These are phyloP conservation scores for Nepenthes mirabilis DNA, from an alignment of 148 eudicot genomes.

Conservation along the genomic window DNA sequence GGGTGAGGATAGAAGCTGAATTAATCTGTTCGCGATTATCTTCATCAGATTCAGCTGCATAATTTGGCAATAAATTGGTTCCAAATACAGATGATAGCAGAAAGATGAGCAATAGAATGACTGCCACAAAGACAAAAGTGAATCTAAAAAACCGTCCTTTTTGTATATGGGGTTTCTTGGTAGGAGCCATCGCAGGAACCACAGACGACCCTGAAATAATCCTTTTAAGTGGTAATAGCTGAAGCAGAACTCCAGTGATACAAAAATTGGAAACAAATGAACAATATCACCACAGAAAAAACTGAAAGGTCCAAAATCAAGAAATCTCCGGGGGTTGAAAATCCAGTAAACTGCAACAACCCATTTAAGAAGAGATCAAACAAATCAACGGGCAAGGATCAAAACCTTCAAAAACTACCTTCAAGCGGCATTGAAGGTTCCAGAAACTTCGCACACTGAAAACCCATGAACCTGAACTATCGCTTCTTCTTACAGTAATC, in stretches of 20 bases:
- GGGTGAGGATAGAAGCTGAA: constrained; percentile 1
- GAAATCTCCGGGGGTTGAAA: background rate
- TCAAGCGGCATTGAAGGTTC: background rate
- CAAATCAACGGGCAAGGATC: background rate
- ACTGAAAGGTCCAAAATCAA: background rate
- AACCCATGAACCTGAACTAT: background rate
- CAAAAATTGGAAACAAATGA: background rate
- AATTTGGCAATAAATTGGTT: constrained; percentile 21
- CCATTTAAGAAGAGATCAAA: background rate
- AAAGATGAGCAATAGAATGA: constrained; percentile 29
- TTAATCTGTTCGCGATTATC: constrained; percentile 4
- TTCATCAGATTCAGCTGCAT: constrained; percentile 20
- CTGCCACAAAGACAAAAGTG: constrained; percentile 19
- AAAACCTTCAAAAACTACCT: background rate
- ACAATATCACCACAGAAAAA: background rate
- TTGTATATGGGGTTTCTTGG: constrained; percentile 38
- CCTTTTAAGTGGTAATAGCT: background rate
- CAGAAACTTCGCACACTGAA: background rate
- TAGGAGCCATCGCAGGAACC: constrained; percentile 19
- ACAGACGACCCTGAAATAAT: background rate
- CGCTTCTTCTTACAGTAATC: too few relatives aligned
- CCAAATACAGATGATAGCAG: constrained; percentile 26
- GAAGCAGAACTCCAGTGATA: background rate
- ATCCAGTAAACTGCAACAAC: background rate
- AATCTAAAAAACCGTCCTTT: constrained; percentile 31